phyloP scores from a whole-genome alignment of 768 basidiomycete species.

The Cyclocybe aegerita region DNA sequence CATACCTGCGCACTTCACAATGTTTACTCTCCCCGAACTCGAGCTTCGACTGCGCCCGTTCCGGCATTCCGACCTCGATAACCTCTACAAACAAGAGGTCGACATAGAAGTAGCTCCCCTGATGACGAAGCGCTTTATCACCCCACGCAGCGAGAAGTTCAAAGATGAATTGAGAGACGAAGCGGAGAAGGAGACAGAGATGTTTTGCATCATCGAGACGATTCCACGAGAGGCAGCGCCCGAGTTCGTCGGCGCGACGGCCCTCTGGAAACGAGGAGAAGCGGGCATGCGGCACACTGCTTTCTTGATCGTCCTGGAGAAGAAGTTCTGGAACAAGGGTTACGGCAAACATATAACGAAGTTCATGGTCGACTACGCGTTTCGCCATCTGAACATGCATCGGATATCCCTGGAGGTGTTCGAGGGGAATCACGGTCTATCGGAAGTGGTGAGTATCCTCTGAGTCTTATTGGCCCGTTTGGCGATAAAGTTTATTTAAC shows the following conservation, averaged over 20 bases:
- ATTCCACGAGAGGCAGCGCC: background rate
- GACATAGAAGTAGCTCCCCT: background rate
- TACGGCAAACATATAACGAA: constrained; percentile 40
- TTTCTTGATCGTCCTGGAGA: background rate
- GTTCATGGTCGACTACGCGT: constrained; percentile 41
- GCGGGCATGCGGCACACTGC: background rate
- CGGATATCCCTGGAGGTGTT: constrained; percentile 40
- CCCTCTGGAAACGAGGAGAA: background rate
- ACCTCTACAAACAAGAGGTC: background rate
- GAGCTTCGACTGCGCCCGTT: constrained; percentile 1
- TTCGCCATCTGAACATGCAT: constrained; percentile 36
- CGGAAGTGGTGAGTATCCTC: constrained; percentile 36
- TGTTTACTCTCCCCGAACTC: constrained; percentile 1
- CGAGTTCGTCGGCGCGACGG: constrained; percentile 4
- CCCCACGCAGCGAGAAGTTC: background rate
- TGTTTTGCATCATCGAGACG: constrained; percentile 5
- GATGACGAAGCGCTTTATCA: background rate
- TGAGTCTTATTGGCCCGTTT: background rate
- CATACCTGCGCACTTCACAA: background rate
- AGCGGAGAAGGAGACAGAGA: background rate
- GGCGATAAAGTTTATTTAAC: background rate
- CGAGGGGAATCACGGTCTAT: constrained; percentile 33
- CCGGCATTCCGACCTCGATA: background rate
- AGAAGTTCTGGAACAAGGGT: constrained; percentile 35
- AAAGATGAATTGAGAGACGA: constrained; percentile 1